phyloP scores from a whole-genome alignment of 176 grass and related monocot species.

The Cocos nucifera region DNA sequence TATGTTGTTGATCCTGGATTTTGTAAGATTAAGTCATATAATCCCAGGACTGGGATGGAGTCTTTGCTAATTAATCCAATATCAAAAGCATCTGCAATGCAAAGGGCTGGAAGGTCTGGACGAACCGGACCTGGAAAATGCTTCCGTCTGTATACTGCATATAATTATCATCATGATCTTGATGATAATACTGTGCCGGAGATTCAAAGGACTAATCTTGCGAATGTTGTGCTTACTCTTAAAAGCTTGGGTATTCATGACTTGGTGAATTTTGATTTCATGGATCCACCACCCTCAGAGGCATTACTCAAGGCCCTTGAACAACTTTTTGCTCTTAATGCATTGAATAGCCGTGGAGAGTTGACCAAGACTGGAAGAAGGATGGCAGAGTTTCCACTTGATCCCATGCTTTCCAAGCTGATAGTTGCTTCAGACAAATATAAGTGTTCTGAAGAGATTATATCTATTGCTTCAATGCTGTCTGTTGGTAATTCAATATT shows the following conservation, averaged over 20 bases:
- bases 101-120: conserved; percentile 87
- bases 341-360: conserved; percentile 74
- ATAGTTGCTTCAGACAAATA: conserved; percentile 90
- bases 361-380: conserved; percentile 92
- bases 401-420: conserved; percentile 90
- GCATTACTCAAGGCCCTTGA: conserved; percentile 82
- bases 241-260: conserved; percentile 93
- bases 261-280: conserved; percentile 98
- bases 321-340: conserved; percentile 92
- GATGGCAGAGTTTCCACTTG: conserved; percentile 93
- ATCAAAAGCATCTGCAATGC: conserved; percentile 87
- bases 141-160: conserved; percentile 74
- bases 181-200: conserved; percentile 85
- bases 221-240: conserved; percentile 86
- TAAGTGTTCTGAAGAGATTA: conserved; percentile 79
- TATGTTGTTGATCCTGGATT: conserved; percentile 96
- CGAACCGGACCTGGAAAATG: conserved; percentile 92
- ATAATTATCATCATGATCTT: conserved; percentile 89
- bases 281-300: conserved; percentile 88
- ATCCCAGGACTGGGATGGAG: conserved; percentile 87
- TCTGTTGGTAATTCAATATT: conserved; percentile 89
- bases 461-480: conserved; percentile 74
- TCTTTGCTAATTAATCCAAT: conserved; percentile 82
- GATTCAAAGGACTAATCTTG: conserved; percentile 88
- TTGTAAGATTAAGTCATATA: conserved; percentile 90